phyloP scores from a whole-genome alignment of 345 rosid genomes.

The Corchorus olitorius region DNA sequence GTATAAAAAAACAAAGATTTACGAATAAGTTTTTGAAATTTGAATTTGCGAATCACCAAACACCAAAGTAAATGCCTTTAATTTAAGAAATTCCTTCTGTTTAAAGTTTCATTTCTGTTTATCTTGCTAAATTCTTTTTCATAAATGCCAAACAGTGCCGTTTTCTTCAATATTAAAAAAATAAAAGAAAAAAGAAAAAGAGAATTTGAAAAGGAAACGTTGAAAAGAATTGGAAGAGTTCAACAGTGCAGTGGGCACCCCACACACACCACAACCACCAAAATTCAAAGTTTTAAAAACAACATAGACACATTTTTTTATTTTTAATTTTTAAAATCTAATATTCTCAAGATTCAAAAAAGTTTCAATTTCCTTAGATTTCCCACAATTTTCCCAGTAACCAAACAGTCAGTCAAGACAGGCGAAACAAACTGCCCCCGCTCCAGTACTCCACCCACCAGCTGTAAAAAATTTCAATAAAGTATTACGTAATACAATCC shows the following conservation, averaged over 20 bases:
- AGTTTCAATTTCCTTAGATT: not conserved
- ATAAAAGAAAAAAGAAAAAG: not conserved
- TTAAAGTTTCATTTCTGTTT: too few species aligned
- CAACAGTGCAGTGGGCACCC: not conserved
- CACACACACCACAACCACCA: not conserved
- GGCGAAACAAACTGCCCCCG: not conserved
- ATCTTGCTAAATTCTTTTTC: not conserved
- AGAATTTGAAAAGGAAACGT: not conserved
- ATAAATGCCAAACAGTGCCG: not conserved
- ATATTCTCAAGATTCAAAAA: conserved; percentile 1
- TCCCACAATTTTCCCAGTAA: not conserved
- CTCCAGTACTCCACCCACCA: not conserved
- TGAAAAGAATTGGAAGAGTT: not conserved
- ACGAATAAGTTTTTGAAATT: not conserved
- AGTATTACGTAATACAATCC: not conserved
- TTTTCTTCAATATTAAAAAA: not conserved
- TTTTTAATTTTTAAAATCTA: too few species aligned
- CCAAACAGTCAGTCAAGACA: conserved; percentile 8
- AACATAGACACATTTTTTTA: too few species aligned
- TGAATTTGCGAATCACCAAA: not conserved
- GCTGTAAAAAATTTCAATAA: not conserved
- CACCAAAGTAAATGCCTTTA: not conserved
- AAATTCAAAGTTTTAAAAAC: not conserved
- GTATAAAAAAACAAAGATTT: not conserved
- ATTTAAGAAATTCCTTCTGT: not conserved